These are phyloP conservation scores for Betula pendula DNA, from an alignment of 306 rosid genomes.

Conservation along the genomic window DNA sequence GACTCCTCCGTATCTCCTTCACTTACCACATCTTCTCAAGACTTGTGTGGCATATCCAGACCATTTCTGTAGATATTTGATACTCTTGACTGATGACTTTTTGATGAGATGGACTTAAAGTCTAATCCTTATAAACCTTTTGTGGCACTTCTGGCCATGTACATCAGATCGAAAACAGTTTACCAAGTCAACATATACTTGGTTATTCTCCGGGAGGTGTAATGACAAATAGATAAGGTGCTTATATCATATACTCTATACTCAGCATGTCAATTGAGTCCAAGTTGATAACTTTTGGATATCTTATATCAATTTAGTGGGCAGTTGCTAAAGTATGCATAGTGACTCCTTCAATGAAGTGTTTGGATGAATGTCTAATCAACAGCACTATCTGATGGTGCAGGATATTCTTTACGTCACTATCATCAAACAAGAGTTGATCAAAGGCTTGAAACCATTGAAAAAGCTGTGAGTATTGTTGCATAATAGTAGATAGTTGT, in stretches of 20 bases:
- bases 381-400: constrained; percentile 14
- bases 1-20: not conserved
- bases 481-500: not conserved
- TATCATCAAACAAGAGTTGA: constrained; percentile 65
- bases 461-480: constrained; percentile 54
- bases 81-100: not conserved
- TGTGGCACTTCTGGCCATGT: not conserved
- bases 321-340: not conserved
- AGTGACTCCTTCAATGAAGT: not conserved
- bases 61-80: not conserved
- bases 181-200: not conserved
- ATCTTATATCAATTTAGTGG: not conserved
- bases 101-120: not conserved
- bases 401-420: constrained; percentile 85
- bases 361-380: not conserved
- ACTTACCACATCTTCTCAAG: not conserved
- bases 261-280: not conserved
- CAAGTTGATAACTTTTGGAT: not conserved
- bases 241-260: not conserved
- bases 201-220: not conserved
- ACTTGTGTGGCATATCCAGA: not conserved
- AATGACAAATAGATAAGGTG: not conserved
- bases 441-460: constrained; percentile 84
- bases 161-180: not conserved
- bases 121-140: not conserved